These are phyloP conservation scores for Cucumis melo DNA, from an alignment of 306 rosid genomes.

Conservation along the genomic window DNA sequence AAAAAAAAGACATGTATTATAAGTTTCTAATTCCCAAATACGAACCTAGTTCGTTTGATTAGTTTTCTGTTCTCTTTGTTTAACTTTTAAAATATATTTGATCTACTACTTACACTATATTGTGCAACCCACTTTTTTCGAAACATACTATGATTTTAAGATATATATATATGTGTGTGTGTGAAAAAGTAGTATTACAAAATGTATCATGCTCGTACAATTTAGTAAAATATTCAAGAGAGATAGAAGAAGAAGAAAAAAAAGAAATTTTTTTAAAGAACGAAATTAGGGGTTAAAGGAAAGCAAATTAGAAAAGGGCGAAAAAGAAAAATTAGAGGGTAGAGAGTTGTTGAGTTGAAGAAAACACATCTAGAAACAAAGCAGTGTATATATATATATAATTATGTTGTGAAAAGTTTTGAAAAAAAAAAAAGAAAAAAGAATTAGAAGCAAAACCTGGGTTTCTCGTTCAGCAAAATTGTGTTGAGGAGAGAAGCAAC, in stretches of 20 bases:
- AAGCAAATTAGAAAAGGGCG: no score
- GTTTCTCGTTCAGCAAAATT: slow-evolving; percentile 36
- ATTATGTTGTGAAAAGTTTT: no score
- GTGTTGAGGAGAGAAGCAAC: slow-evolving; percentile 48
- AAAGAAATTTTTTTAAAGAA: no score
- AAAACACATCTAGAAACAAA: no score
- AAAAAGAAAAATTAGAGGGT: no score
- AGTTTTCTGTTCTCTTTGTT: background rate
- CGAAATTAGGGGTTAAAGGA: no score
- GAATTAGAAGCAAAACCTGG: slow-evolving; percentile 29
- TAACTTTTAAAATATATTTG: background rate
- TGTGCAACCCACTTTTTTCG: background rate
- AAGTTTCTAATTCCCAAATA: no score
- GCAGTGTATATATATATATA: no score
- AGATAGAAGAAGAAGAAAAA: background rate
- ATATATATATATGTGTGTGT: no score
- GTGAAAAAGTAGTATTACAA: background rate
- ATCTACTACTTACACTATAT: background rate
- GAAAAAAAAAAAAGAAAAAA: no score
- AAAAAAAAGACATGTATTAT: background rate
- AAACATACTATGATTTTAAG: background rate
- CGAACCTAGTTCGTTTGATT: background rate
- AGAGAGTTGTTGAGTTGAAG: no score
- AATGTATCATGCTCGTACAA: background rate
- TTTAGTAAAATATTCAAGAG: no score